phyloP scores from a whole-genome alignment of 805 yeast genomes.

The Kodamaea nitidulidarum region DNA sequence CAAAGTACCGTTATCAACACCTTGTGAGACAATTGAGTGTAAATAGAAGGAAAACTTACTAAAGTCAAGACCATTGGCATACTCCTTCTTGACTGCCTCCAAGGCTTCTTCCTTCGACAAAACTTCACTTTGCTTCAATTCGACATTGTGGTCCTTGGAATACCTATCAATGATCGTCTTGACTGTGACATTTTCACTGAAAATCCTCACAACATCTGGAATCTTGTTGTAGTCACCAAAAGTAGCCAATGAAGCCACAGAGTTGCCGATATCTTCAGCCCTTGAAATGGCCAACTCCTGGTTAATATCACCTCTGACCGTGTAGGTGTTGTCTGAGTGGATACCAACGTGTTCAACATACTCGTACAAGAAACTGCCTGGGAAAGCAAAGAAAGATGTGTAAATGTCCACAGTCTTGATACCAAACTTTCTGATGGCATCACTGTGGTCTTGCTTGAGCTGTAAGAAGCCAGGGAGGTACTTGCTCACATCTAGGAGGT shows the following conservation, averaged over 20 bases:
- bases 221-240: conserved; percentile 28
- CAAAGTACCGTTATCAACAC: conserved; percentile 32
- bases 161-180: conserved; percentile 39
- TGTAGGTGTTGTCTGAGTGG: conserved; percentile 31
- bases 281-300: conserved; percentile 32
- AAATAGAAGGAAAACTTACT: conserved; percentile 38
- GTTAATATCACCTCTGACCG: conserved; percentile 40
- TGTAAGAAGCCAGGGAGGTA: conserved; percentile 33
- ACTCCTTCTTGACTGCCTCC: conserved; percentile 25
- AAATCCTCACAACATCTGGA: conserved; percentile 43
- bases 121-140: conserved; percentile 11
- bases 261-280: conserved; percentile 19
- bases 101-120: conserved; percentile 22
- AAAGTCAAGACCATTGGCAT: conserved; percentile 27
- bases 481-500: conserved; percentile 25
- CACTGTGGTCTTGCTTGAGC: conserved; percentile 34
- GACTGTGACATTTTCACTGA: conserved; percentile 37
- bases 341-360: conserved; percentile 33
- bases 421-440: conserved; percentile 39
- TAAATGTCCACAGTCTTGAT: conserved; percentile 44
- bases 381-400: conserved; percentile 37
- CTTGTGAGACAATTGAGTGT: conserved; percentile 28
- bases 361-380: conserved; percentile 33
- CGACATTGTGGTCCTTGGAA: conserved; percentile 36
- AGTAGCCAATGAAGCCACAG: conserved; percentile 17